Percentiles rank a stretch among this genome's conserved stretches.
These are phyloP conservation scores for Myxozyma mucilagina DNA, from an alignment of 805 yeast genomes.

Conservation along the genomic window DNA sequence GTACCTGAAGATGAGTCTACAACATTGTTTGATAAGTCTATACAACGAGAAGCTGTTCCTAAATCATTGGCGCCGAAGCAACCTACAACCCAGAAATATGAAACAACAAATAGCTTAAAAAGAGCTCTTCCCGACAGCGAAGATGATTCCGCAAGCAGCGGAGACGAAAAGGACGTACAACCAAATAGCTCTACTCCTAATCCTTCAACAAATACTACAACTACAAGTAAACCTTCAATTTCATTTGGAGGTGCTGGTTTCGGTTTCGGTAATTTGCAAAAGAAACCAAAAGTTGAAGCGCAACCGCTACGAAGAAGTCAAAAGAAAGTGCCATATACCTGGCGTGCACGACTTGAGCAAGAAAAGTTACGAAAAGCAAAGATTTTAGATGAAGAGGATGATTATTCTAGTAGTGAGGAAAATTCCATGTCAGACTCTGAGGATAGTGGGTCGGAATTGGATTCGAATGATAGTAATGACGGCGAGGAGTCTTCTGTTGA, in stretches of 20 bases:
- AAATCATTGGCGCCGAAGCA: background rate
- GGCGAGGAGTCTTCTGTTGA: slow-evolving; percentile 32
- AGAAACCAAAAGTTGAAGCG: slow-evolving; percentile 8
- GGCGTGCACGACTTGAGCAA: slow-evolving; percentile 62
- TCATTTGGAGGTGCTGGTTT: slow-evolving; percentile 44
- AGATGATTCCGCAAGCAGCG: slow-evolving; percentile 35
- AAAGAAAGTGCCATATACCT: slow-evolving; percentile 62
- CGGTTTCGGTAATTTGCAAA: slow-evolving; percentile 46
- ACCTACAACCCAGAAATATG: slow-evolving; percentile 36
- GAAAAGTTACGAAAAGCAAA: slow-evolving; percentile 48
- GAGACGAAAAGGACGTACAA: slow-evolving; percentile 5
- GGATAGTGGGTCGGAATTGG: slow-evolving; percentile 39
- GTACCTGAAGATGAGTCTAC: slow-evolving; percentile 36
- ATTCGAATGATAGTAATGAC: slow-evolving; percentile 39
- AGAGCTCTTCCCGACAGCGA: slow-evolving; percentile 35
- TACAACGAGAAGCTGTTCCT: too few species aligned
- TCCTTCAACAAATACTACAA: background rate
- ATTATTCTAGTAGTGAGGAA: slow-evolving; percentile 37
- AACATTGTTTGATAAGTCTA: background rate
- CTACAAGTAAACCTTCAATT: background rate
- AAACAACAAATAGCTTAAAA: background rate
- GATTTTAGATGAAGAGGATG: slow-evolving; percentile 59
- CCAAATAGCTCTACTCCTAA: background rate
- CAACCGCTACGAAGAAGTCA: slow-evolving; percentile 24
- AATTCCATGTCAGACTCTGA: slow-evolving; percentile 40